Evolutionary conservation across 257 asterid genomes (phyloP), one percentile per base, ranked within the genome.

Genomic region (Capsicum pubescens): DNA sequence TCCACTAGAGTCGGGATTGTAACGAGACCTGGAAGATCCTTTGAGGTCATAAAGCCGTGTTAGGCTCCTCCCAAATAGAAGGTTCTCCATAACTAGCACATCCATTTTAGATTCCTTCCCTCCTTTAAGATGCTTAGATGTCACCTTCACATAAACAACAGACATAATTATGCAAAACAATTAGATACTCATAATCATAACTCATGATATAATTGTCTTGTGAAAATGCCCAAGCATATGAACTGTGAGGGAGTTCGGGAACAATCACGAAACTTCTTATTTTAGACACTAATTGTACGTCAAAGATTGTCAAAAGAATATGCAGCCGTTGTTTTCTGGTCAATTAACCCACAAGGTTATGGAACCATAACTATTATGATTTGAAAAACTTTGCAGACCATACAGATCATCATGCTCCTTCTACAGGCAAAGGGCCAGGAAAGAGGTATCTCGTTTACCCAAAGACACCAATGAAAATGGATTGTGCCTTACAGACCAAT

Each of bases 61-160:
- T 83, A 93, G 78, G 54, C 93, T 94, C 87, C 99, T 93, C 66
- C 94, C 91, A 39, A 93, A 96, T 66, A 96, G 95, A 86, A 96
- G 95, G 89, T 96, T 96, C 92, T 96, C 99, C 98, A 96, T 96
- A 58, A 96, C 97, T 78, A 96, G 89, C 83, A 96, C 88, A 84
- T 96, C 99, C 97, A 93, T 94, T 90, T 96, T 94, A 9, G 92
- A 87, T 83, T 94, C 99, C 90, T 91, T 96, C 85, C 98, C 99
- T 81, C 99, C 98, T 89, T 92, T 96, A 14, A 90, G 83, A 88
- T 93, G 97, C 87, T 92, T 96, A 4, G 95, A 89, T 6, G 92
- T 90, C 67, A 96, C 97, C 99, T 96, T 90, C 84, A 83, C 46
- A 79, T 76, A 79, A 68, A 82, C 48, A 86, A 79, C 82, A 87